These are phyloP conservation scores for Kodamaea nitidulidarum DNA, from an alignment of 805 yeast species.

Conservation along the genomic window DNA sequence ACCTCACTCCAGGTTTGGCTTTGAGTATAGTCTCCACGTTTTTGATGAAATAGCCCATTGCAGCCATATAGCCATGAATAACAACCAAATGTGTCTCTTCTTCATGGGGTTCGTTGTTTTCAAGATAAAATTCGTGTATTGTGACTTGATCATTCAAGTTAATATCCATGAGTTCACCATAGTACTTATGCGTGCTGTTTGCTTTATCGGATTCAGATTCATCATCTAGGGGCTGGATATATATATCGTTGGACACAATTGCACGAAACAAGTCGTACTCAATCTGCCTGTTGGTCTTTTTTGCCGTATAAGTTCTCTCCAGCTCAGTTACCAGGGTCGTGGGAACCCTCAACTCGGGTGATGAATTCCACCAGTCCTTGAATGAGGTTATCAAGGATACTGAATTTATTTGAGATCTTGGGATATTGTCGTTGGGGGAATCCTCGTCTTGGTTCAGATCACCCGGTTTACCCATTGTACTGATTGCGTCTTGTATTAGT, in stretches of 20 bases:
- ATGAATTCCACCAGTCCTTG: slow-evolving; percentile 37
- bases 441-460: not conserved
- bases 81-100: slow-evolving; percentile 26
- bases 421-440: not conserved
- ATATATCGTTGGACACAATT: slow-evolving; percentile 28
- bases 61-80: slow-evolving; percentile 45
- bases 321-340: slow-evolving; percentile 8
- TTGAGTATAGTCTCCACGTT: slow-evolving; percentile 31
- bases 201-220: too few relatives aligned
- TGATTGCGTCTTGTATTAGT: slow-evolving; percentile 17
- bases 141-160: slow-evolving; percentile 23
- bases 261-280: slow-evolving; percentile 35
- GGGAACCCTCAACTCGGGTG: slow-evolving; percentile 20
- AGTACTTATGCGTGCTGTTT: not conserved
- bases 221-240: slow-evolving; percentile 9
- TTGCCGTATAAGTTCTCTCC: slow-evolving; percentile 15
- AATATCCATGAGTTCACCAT: slow-evolving; percentile 28
- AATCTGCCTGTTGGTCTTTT: slow-evolving; percentile 21
- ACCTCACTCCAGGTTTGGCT: slow-evolving; percentile 27
- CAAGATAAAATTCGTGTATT: slow-evolving; percentile 36
- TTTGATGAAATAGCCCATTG: slow-evolving; percentile 38
- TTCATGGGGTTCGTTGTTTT: slow-evolving; percentile 16
- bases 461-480: slow-evolving; percentile 24
- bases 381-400: slow-evolving; percentile 25
- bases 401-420: slow-evolving; percentile 13